Evolutionary conservation across 768 basidiomycete genomes (phyloP), one percentile per base, ranked within the genome.

Genomic region (Pholiota conissans): DNA sequence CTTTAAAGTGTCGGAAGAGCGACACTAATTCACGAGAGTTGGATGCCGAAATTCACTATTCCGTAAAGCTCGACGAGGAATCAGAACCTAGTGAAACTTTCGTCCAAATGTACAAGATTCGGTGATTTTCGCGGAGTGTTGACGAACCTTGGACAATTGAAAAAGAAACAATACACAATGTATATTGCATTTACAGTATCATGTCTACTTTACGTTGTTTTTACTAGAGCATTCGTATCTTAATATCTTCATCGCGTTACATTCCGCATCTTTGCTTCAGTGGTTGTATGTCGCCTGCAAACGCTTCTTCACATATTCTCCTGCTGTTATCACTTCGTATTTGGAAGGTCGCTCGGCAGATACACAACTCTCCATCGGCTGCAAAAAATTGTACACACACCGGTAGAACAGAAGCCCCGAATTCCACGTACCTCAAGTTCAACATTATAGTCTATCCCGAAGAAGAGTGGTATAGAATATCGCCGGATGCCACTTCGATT

Each of bases 381-480:
- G 42, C 8, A 54, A 5, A 39, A 39, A 13, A 9, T n/a, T 52
- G 28, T 14, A 9, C 7, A n/a, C 8, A 55, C 46, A 20, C 3
- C 24, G 24, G 45, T 11, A n/a, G 35, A 10, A 29, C 24, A 13
- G 18, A 37, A 49, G 10, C 29, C 10, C 13, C 3, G 13, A 37
- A 28, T 28, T 1, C 34, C 40, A 22, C 80, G 7, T 56, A 91
- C 91, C 81, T 91, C 87, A 1, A 96, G 77, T 53, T 74, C 76
- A 4, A 94, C 90, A 60, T 95, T 83, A 66, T 94, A 93, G 67
- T 95, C 91, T 11, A 87, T 89, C 2, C 95, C 93, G 61, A 95
- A 94, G 75, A 97, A 96, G 26, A 95, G 75, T 0, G 95, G 93
- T 20, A 95, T 90, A 0, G 91, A 93, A 70, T 91, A 95, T 24